A percentile compares a stretch with the other conserved stretches of the same genome.
phyloP scores from a whole-genome alignment of 352 stramenopile species.

The Peronosclerospora sorghi region DNA sequence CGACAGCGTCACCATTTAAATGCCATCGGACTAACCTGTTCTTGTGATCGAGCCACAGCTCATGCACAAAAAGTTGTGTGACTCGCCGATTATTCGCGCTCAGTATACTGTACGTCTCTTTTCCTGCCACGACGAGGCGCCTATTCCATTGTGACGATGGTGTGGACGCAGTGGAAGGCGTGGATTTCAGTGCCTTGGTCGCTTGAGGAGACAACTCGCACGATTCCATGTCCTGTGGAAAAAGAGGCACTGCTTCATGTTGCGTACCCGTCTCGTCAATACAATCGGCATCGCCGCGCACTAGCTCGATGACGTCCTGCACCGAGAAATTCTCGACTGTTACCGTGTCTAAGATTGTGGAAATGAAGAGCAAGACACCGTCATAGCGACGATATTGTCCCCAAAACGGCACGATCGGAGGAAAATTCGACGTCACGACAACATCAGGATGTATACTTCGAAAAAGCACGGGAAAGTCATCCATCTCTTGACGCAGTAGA shows the following conservation, averaged over 20 bases:
- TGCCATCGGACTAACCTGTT: constrained; percentile 70
- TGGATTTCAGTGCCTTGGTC: constrained; percentile 8
- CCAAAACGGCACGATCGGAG: constrained; percentile 81
- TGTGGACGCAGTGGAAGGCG: constrained; percentile 25
- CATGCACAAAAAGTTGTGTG: constrained; percentile 78
- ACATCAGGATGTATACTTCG: constrained; percentile 71
- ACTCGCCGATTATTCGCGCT: constrained; percentile 47
- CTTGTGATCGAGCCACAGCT: constrained; percentile 80
- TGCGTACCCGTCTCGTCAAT: constrained; percentile 40
- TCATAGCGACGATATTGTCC: constrained; percentile 77
- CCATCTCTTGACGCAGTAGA: constrained; percentile 56
- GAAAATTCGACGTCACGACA: constrained; percentile 73
- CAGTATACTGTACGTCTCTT: constrained; percentile 69
- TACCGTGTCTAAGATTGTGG: constrained; percentile 66
- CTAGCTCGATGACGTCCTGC: constrained; percentile 61
- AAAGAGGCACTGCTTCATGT: constrained; percentile 14
- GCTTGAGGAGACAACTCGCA: constrained; percentile 26
- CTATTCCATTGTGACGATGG: constrained; percentile 56
- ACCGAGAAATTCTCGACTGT: constrained; percentile 65
- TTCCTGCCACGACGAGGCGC: constrained; percentile 67
- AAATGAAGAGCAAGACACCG: constrained; percentile 69
- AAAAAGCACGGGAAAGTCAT: constrained; percentile 64
- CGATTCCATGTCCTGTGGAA: constrained; percentile 17
- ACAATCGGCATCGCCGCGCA: constrained; percentile 55
- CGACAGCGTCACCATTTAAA: no score